Base-by-base conservation (phyloP, 176 grass and related monocot genomes). In the Triticum urartu region DNA sequence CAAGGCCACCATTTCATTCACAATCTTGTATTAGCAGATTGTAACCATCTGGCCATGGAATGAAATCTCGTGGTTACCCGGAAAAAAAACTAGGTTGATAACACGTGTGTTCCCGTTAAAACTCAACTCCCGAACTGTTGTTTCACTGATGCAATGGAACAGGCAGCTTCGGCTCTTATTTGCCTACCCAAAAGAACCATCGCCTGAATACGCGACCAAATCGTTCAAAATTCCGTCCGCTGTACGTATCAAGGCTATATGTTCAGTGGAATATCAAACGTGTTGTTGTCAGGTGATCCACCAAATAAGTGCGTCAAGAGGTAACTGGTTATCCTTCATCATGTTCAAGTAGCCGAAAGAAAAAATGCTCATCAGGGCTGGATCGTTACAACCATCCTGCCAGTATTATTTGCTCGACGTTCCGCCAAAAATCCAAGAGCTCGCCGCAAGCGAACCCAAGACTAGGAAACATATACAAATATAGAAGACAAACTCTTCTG, bases 381-480 rank as follows among this genome's bases (percentile, higher is more conserved):
- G 45, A 73, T 25, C 17, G 6, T 56, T 69, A 68, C 32, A 36
- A 52, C 24, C 63, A 83, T 87, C 59, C 79, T 61, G 80, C 71
- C 62, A 78, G 6, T 32, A 17, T 75, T 87, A 76, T 80, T 84
- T 70, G 70, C 77, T 36, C 69, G n/a, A n/a, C 47, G 25, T 68
- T 87, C 43, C 85, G 67, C 61, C 33, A 1, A 66, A 84, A 84
- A 84, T 76, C 25, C 56, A 56, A 83, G 38, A 62, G 17, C 77
- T 71, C 52, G 25, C 33, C 60, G 75, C 45, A 64, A 47, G 68
- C 33, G 43, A 74, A 80, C 67, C 35, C 15, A 54, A 64, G 43
- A 42, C 61, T 43, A 9, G 7, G 52, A 68, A 75, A 91, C 84
- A 69, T 91, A 91, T 91, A 91, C 81, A 91, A 13, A 13, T 11